Base-by-base conservation (phyloP, 2,329 filamentous ascomycete species). In the Monosporascus sp. region DNA sequence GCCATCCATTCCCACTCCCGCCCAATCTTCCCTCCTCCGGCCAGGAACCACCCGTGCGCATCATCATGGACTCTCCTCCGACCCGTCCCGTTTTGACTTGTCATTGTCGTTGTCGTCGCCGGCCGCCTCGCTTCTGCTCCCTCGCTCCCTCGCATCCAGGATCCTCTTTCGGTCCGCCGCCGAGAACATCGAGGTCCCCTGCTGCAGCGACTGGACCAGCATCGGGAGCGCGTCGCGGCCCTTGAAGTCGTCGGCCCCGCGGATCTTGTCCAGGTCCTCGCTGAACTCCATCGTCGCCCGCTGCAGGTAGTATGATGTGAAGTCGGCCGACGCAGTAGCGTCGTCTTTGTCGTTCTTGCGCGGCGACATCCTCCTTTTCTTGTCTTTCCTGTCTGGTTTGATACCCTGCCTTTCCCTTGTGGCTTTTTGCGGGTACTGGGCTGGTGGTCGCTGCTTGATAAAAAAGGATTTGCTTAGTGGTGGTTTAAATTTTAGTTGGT, bases 181-280 rank as follows among this genome's bases (percentile, higher is more conserved):
- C 11, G 76, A 74, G 65, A 88, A 89, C 55, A 86, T 78, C 6
- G 71, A 73, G 4, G 80, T 79, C 0, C 88, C 88, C 64, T 91
- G 87, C 71, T 82, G 81, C 59, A 91, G 68, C 3, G 87, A 86
- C 62, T 81, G 75, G 37, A 91, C 78, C 43, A 91, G 77, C 64
- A 89, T 78, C 5, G 78, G 75, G 31, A 90, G 77, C 3, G 81
- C 80, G 50, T 84, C 82, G 54, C 74, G 14, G 22, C 43, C 74
- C 65, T 82, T 85, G 72, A 91, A 92, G 70, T 91, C 88, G 61
- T 84, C 81, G 9, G 88, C 85, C 40, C 58, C 63, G 58, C 88
- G 82, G 56, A 91, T 75, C 68, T 84, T 83, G 71, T 89, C 84
- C 38, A 92, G 77, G 66, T 91, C 88, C 60, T 90, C 85, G 14